Conservation (phyloP, 2,329 filamentous ascomycete species). For the Seiridium cupressi region DNA sequence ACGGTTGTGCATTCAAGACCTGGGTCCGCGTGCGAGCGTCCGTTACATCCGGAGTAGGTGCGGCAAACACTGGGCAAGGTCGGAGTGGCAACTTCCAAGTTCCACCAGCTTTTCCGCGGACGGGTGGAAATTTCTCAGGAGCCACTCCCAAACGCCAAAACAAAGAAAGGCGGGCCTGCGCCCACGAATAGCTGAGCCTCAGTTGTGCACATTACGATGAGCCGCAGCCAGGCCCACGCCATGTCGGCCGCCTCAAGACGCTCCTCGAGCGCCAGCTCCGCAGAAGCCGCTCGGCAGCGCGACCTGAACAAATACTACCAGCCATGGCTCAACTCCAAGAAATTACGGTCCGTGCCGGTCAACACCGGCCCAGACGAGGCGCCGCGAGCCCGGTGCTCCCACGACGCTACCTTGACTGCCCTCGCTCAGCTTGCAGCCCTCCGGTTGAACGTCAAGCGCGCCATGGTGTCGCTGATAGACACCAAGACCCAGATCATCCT, state of each 20-base stretch:
- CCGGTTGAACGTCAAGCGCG: constrained; percentile 38
- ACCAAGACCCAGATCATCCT: constrained; percentile 45
- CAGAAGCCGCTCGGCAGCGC: constrained; percentile 17
- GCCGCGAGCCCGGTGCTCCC: constrained; percentile 25
- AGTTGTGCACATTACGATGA: neutral
- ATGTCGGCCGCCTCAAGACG: constrained; percentile 11
- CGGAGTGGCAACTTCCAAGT: too few relatives aligned
- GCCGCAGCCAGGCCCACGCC: neutral
- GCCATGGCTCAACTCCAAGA: constrained; percentile 21
- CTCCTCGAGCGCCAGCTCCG: constrained; percentile 16
- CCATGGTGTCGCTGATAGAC: constrained; percentile 53
- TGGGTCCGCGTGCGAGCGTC: too few relatives aligned
- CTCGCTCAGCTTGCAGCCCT: constrained; percentile 48
- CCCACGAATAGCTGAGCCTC: neutral
- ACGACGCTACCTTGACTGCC: constrained; percentile 41
- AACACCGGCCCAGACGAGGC: constrained; percentile 4
- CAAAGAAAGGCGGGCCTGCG: neutral
- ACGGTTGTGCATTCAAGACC: too few relatives aligned
- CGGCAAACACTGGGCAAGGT: too few relatives aligned
- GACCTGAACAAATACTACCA: constrained; percentile 22
- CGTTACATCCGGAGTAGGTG: too few relatives aligned
- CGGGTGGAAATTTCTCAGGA: too few relatives aligned
- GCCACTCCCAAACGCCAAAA: too few relatives aligned
- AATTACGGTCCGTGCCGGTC: constrained; percentile 13
- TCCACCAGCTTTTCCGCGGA: too few relatives aligned